Evolutionary conservation across 805 yeast species (phyloP).

Genomic region (Teunomyces funiuensis): DNA sequence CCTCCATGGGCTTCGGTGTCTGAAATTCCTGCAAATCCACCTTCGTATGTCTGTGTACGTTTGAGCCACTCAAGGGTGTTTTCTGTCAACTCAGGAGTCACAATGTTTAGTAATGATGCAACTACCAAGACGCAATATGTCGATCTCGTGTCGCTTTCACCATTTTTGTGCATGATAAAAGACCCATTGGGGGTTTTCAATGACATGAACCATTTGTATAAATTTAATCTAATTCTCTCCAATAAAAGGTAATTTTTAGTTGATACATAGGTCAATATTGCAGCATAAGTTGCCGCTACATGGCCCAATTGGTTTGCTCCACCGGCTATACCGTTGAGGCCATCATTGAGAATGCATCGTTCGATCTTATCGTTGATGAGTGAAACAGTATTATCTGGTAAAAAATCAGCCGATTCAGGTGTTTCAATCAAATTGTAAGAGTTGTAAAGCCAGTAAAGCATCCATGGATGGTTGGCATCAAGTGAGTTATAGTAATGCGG

Average conservation of each 20-base stretch:
- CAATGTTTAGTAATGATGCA: slow-evolving; percentile 62
- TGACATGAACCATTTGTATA: slow-evolving; percentile 63
- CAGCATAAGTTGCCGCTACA: slow-evolving; percentile 82
- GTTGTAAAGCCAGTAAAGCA: slow-evolving; percentile 80
- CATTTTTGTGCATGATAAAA: slow-evolving; percentile 69
- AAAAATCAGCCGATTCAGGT: slow-evolving; percentile 2
- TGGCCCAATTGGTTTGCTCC: slow-evolving; percentile 83
- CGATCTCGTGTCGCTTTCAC: slow-evolving; percentile 85
- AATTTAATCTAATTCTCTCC: slow-evolving; percentile 29
- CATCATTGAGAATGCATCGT: slow-evolving; percentile 27
- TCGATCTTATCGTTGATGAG: slow-evolving; percentile 25
- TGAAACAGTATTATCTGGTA: slow-evolving; percentile 33
- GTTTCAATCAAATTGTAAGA: slow-evolving; percentile 21
- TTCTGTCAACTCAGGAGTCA: slow-evolving; percentile 57
- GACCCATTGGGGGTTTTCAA: slow-evolving; percentile 74
- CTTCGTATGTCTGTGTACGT: slow-evolving; percentile 86
- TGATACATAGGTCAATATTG: slow-evolving; percentile 58
- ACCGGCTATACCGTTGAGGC: slow-evolving; percentile 72
- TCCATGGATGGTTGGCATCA: slow-evolving; percentile 94
- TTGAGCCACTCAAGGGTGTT: slow-evolving; percentile 60
- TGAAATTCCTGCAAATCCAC: slow-evolving; percentile 89
- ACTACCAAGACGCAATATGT: slow-evolving; percentile 81
- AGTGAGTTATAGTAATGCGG: slow-evolving; percentile 53
- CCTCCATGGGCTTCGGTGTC: slow-evolving; percentile 94
- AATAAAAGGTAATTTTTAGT: slow-evolving; percentile 40